phyloP scores from a whole-genome alignment of 2,329 filamentous ascomycete species.

The Colletotrichum gigasporum region DNA sequence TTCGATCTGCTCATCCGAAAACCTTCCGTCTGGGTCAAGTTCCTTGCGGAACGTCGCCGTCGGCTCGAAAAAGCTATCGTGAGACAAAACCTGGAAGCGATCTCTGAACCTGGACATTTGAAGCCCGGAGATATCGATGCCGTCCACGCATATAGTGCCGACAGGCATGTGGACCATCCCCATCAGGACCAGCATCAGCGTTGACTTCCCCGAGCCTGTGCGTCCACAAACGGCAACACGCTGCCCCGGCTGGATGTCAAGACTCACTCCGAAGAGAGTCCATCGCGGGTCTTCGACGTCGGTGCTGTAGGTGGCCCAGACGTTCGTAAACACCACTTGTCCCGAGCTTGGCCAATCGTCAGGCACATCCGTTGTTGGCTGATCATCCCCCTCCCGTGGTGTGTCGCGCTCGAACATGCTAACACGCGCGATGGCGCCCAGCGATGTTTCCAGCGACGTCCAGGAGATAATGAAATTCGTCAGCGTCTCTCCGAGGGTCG shows the following conservation, averaged over 20 bases:
- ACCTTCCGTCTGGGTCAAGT: neutral
- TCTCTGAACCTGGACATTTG: neutral
- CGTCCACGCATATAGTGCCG: neutral
- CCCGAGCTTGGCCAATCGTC: neutral
- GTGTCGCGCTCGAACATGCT: neutral
- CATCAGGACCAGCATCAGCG: neutral
- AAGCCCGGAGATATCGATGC: neutral
- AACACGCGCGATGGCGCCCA: conserved; percentile 39
- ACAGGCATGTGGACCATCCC: neutral
- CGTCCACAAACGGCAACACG: conserved; percentile 46
- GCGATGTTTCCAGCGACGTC: conserved; percentile 39
- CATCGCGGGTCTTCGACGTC: conserved; percentile 1
- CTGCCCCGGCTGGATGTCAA: conserved; percentile 40
- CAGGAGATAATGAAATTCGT: conserved; percentile 36
- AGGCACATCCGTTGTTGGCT: neutral
- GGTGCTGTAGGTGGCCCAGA: neutral
- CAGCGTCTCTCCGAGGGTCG: conserved; percentile 32
- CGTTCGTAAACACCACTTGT: neutral
- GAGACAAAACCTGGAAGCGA: neutral
- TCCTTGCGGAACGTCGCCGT: neutral
- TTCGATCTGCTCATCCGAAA: neutral
- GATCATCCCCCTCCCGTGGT: conserved; percentile 20
- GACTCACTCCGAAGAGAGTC: conserved; percentile 37
- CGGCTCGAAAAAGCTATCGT: neutral
- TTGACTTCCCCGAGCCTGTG: conserved; percentile 34